Conservation (phyloP, 164 flowering plant species). For the Warburgia ugandensis region DNA sequence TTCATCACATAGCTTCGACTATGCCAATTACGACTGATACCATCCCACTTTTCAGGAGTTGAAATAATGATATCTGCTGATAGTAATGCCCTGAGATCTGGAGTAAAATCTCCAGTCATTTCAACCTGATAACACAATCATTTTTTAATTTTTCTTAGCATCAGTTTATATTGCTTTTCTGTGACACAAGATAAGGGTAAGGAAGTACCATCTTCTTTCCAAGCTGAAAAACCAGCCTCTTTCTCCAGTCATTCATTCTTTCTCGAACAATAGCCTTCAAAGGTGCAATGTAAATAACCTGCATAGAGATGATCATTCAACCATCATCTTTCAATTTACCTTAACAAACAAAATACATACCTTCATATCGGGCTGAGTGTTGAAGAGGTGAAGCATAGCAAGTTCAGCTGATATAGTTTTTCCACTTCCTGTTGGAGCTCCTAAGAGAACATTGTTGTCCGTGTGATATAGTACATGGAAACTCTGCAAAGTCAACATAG, state of each 20-base stretch:
- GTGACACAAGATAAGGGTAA: neutral
- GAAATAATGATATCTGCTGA: constrained; percentile 95
- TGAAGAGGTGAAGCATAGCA: constrained; percentile 95
- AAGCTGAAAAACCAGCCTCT: constrained; percentile 70
- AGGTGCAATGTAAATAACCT: constrained; percentile 98
- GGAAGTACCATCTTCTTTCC: constrained; percentile 77
- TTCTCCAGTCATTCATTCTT: constrained; percentile 96
- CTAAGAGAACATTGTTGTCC: constrained; percentile 83
- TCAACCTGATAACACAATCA: constrained; percentile 59
- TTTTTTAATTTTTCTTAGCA: neutral
- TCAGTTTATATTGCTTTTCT: neutral
- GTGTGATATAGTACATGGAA: constrained; percentile 91
- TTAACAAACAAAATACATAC: constrained; percentile 22
- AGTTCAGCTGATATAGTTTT: constrained; percentile 99
- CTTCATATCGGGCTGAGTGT: constrained; percentile 98
- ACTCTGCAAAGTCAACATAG: constrained; percentile 39
- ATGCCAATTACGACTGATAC: constrained; percentile 98
- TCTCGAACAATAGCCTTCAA: constrained; percentile 96
- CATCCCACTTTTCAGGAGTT: constrained; percentile 99
- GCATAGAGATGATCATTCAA: constrained; percentile 11
- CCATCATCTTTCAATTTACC: neutral
- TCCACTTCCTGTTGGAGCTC: constrained; percentile 99
- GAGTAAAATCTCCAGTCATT: constrained; percentile 98
- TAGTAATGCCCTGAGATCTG: constrained; percentile 76
- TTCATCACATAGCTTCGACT: constrained; percentile 87